These are phyloP conservation scores for Cichorium intybus DNA, from an alignment of 140 eudicot genomes.

Conservation along the genomic window DNA sequence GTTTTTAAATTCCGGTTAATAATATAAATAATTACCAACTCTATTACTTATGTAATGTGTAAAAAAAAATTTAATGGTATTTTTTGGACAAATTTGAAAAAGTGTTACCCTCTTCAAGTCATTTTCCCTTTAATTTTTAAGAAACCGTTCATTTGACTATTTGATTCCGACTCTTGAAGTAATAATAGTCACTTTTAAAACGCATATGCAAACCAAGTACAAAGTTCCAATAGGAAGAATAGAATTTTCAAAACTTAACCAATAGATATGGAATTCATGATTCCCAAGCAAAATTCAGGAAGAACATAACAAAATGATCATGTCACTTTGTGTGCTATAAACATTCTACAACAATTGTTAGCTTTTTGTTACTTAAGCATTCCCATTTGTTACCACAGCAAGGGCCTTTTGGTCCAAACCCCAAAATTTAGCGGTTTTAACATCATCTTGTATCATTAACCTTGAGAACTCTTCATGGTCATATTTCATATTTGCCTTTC, in stretches of 20 bases:
- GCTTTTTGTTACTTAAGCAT: conserved; percentile 21
- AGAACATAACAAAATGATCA: conserved; percentile 1
- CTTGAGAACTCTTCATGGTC: conserved; percentile 77
- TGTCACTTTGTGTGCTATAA: background rate
- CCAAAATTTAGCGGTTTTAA: conserved; percentile 63
- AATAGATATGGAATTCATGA: conserved; percentile 1
- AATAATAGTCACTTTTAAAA: background rate
- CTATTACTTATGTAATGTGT: too few species aligned
- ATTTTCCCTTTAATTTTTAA: too few species aligned
- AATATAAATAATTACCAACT: too few species aligned
- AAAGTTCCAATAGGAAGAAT: conserved; percentile 2
- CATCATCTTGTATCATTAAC: conserved; percentile 69
- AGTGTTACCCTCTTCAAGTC: too few species aligned
- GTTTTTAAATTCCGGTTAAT: too few species aligned
- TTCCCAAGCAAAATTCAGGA: conserved; percentile 7
- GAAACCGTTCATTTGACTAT: too few species aligned
- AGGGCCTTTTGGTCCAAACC: conserved; percentile 41
- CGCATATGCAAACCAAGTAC: background rate
- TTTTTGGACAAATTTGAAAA: too few species aligned
- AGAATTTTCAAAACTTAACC: conserved; percentile 14
- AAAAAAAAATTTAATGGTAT: too few species aligned
- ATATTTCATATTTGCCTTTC: conserved; percentile 60
- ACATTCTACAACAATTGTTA: conserved; percentile 7
- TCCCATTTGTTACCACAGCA: conserved; percentile 6
- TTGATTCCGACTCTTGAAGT: too few species aligned